Evolutionary conservation across 805 yeast genomes (phyloP), one percentile per base, ranked within the genome.

Genomic region (Cyberlindnera mycetangii): DNA sequence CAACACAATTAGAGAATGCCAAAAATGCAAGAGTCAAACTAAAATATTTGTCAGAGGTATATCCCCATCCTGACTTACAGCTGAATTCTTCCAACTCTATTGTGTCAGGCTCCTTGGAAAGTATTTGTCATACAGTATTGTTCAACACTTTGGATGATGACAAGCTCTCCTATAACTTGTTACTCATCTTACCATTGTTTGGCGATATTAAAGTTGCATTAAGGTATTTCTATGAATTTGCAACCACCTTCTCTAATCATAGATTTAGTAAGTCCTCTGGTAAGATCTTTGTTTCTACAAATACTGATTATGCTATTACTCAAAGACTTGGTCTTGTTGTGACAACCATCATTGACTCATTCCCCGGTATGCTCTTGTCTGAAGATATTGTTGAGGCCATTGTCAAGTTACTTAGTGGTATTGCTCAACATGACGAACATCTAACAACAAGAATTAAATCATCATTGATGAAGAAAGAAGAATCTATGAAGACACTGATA

Each of bases 121-220:
- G 89, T 37, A 70, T 89, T 30, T 78, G 90, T 44, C 97, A 90
- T 64, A 76, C 85, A 3, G 68, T 87, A 20, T 60, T 89, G 14
- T 82, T 81, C 60, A 73, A 73, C 47, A 72, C 76, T 5, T 57
- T 68, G 16, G 67, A 61, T 17, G 69, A 65, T 45, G 67, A 65
- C 20, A 65, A 65, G 35, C 63, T 69, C 17, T 66, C 71, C 15
- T 64, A 58, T 21, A 74, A 73, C 43, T 61, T 76, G n/a, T 59
- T 79, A 15, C 57, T 74, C 32, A 66, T 78, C n/a, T 53, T 83
- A 20, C 88, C 88, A 0, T 54, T 82, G 39, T 61, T 79, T 44
- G 78, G 74, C 25, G 75, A 75, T 49, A 65, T 79, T 31, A 64
- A 64, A 25, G 55, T 61, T 3, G 72, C 73, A 10, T 54, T 81